These are phyloP conservation scores for Symbiodinium natans DNA, from an alignment of 73 alveolate genomes.

Conservation along the genomic window DNA sequence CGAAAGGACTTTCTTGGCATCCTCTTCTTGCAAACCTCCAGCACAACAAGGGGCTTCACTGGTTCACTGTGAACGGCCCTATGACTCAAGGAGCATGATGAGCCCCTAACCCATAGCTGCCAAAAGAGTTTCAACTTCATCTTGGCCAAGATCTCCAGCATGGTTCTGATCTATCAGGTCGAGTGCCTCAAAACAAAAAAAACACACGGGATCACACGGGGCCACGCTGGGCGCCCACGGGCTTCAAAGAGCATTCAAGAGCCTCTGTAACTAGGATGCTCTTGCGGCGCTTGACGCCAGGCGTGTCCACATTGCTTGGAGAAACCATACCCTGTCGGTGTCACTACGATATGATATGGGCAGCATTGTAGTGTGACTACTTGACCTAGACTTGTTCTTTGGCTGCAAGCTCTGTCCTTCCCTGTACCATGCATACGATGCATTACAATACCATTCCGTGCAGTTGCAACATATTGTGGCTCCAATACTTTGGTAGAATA, in stretches of 20 bases:
- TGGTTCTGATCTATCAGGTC: constrained; percentile 90
- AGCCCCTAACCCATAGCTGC: constrained; percentile 46
- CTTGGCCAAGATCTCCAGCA: constrained; percentile 59
- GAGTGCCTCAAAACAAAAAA: constrained; percentile 9
- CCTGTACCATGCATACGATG: too few species aligned
- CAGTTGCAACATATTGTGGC: too few species aligned
- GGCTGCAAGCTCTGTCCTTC: too few species aligned
- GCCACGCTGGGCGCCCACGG: not conserved
- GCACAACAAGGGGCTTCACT: not conserved
- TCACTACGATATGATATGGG: too few species aligned
- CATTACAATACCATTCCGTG: too few species aligned
- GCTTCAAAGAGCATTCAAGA: too few species aligned
- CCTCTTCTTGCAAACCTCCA: constrained; percentile 48
- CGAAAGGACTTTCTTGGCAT: constrained; percentile 43
- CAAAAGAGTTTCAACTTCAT: constrained; percentile 59
- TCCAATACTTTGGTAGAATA: too few species aligned
- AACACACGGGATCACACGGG: not conserved
- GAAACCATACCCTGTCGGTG: not conserved
- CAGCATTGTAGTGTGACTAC: too few species aligned
- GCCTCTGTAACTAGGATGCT: constrained; percentile 88
- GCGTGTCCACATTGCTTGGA: not conserved
- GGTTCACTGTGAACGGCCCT: not conserved
- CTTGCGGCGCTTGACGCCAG: constrained; percentile 62
- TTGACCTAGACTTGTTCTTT: too few species aligned
- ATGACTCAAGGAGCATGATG: not conserved